Conservation (phyloP, 176 grass and related monocot species). For the Tuctoria greenei region DNA sequence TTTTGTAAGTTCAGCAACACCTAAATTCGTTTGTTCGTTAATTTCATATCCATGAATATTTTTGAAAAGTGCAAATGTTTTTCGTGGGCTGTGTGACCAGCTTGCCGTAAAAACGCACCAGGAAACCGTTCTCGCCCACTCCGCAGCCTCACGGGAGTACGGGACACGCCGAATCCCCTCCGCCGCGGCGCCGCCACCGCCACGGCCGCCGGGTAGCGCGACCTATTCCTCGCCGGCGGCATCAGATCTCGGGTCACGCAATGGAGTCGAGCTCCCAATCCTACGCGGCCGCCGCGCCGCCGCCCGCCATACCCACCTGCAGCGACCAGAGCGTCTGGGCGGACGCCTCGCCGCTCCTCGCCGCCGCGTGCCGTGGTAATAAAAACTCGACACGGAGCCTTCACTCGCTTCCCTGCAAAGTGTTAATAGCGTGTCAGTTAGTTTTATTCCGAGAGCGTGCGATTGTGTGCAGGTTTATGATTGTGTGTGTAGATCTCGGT, state of each 20-base stretch:
- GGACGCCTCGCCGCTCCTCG: constrained; percentile 66
- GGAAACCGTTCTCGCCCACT: neutral
- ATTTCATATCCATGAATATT: no score
- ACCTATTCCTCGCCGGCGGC: neutral
- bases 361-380: constrained; percentile 69
- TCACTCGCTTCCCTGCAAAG: neutral
- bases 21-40: no score
- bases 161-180: neutral
- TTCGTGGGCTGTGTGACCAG: neutral
- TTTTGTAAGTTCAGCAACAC: no score
- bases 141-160: neutral
- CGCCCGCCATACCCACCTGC: constrained; percentile 42
- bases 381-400: constrained; percentile 14
- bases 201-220: neutral
- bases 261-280: constrained; percentile 42
- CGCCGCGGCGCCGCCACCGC: neutral
- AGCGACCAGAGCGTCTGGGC: constrained; percentile 61
- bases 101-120: neutral
- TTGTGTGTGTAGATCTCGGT: constrained; percentile 1
- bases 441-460: neutral
- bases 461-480: constrained; percentile 2
- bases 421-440: neutral
- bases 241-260: constrained; percentile 27
- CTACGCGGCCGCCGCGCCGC: constrained; percentile 20
- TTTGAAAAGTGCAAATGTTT: neutral